A percentile compares a stretch with the other conserved stretches of the same genome.
These are phyloP conservation scores for Fusarium burgessii DNA, from an alignment of 2,329 filamentous ascomycete genomes.

Conservation along the genomic window DNA sequence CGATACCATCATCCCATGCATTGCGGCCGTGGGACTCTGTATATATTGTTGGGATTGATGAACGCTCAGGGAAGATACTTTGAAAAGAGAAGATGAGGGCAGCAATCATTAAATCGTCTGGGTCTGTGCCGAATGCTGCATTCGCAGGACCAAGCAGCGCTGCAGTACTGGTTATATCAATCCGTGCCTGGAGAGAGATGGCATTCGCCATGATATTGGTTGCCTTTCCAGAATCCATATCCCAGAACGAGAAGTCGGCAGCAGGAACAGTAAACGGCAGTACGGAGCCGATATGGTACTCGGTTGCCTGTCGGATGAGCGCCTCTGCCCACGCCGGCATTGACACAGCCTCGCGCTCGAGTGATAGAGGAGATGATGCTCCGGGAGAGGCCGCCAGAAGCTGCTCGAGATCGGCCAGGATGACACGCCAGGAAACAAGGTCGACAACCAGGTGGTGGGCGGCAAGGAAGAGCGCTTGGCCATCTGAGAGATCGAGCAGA, in stretches of 20 bases:
- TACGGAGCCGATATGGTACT: background rate
- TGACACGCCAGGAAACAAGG: slow-evolving; percentile 26
- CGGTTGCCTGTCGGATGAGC: background rate
- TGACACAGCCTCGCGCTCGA: background rate
- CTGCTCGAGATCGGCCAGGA: slow-evolving; percentile 18
- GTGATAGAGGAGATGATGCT: background rate
- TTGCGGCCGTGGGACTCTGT: background rate
- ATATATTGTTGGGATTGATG: background rate
- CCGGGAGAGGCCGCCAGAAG: background rate
- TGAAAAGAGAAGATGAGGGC: background rate
- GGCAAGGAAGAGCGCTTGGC: slow-evolving; percentile 2
- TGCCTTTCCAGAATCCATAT: background rate
- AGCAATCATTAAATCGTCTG: background rate
- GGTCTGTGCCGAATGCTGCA: background rate
- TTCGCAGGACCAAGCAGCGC: background rate
- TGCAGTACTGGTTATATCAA: background rate
- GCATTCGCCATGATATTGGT: background rate
- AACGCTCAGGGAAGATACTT: background rate
- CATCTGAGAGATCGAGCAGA: background rate
- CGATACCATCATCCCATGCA: background rate
- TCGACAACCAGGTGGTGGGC: slow-evolving; percentile 28
- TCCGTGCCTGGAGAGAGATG: background rate
- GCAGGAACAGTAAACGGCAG: background rate
- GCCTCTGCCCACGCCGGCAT: background rate
- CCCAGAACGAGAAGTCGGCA: background rate